These are phyloP conservation scores for Penicillium chermesinum DNA, from an alignment of 495 filamentous ascomycete species.

Conservation along the genomic window DNA sequence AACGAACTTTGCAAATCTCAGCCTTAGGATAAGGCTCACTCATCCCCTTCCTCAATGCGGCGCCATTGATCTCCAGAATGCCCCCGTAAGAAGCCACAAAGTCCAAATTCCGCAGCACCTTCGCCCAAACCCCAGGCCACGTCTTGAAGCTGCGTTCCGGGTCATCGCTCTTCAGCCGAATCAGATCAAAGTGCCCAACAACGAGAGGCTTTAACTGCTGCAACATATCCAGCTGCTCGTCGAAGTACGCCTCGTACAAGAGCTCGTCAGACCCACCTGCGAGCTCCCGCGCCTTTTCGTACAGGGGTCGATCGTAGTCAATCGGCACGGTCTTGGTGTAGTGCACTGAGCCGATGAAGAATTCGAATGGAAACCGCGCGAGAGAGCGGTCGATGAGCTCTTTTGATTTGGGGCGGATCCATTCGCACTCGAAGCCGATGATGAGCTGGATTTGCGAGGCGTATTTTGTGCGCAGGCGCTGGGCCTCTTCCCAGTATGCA, in stretches of 20 bases:
- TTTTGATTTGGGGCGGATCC: constrained; percentile 67
- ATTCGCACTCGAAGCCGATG: constrained; percentile 90
- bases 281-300: constrained; percentile 53
- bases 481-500: constrained; percentile 66
- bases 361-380: constrained; percentile 61
- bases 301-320: constrained; percentile 71
- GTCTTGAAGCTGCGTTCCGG: constrained; percentile 52
- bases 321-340: constrained; percentile 83
- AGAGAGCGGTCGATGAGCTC: constrained; percentile 55
- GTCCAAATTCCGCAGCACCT: constrained; percentile 66
- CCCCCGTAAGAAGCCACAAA: constrained; percentile 68
- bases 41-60: constrained; percentile 83
- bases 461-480: constrained; percentile 66
- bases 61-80: constrained; percentile 82
- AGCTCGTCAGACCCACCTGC: constrained; percentile 63
- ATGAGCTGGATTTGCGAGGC: constrained; percentile 67
- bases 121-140: constrained; percentile 64
- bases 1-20: constrained; percentile 68
- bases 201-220: constrained; percentile 64
- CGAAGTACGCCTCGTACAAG: constrained; percentile 78
- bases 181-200: constrained; percentile 91
- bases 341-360: constrained; percentile 88
- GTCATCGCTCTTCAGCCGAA: constrained; percentile 70
- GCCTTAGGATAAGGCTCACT: constrained; percentile 80
- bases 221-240: constrained; percentile 80